A percentile compares a stretch with the other conserved stretches of the same genome.
phyloP scores from a whole-genome alignment of 352 stramenopile species.

The Globisporangium nodosum region DNA sequence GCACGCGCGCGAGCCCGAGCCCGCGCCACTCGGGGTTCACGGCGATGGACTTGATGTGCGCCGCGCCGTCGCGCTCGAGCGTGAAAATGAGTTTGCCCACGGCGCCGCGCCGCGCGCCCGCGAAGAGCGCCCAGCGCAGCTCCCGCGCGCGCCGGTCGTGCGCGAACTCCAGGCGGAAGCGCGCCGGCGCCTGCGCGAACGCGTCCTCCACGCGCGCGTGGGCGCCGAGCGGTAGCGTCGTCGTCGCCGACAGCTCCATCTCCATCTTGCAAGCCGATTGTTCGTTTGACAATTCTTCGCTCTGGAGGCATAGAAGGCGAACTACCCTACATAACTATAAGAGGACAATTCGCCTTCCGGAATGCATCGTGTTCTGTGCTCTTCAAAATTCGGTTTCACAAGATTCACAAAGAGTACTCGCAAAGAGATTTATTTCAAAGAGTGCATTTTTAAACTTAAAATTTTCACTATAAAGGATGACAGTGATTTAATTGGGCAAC shows the following conservation, averaged over 20 bases:
- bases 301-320: not conserved
- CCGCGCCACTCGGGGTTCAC: constrained; percentile 66
- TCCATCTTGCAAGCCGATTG: not conserved
- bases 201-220: constrained; percentile 39
- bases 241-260: not conserved
- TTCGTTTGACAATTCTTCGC: not conserved
- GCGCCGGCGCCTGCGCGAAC: constrained; percentile 23
- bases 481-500: no score
- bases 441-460: no score
- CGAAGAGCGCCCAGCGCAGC: constrained; percentile 81
- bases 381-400: no score
- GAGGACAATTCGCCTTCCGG: no score
- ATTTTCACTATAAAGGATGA: no score
- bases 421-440: no score
- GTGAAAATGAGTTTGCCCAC: constrained; percentile 84
- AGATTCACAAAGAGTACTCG: no score
- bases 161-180: constrained; percentile 72
- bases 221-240: constrained; percentile 16
- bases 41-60: constrained; percentile 75
- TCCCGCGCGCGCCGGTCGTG: constrained; percentile 62
- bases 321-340: not conserved
- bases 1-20: constrained; percentile 62
- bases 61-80: constrained; percentile 41
- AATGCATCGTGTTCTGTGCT: no score
- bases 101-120: constrained; percentile 49